A percentile compares a stretch with the other conserved stretches of the same genome.
These are phyloP conservation scores for Fusarium subtropicale DNA, from an alignment of 2,329 filamentous ascomycete genomes.

Conservation along the genomic window DNA sequence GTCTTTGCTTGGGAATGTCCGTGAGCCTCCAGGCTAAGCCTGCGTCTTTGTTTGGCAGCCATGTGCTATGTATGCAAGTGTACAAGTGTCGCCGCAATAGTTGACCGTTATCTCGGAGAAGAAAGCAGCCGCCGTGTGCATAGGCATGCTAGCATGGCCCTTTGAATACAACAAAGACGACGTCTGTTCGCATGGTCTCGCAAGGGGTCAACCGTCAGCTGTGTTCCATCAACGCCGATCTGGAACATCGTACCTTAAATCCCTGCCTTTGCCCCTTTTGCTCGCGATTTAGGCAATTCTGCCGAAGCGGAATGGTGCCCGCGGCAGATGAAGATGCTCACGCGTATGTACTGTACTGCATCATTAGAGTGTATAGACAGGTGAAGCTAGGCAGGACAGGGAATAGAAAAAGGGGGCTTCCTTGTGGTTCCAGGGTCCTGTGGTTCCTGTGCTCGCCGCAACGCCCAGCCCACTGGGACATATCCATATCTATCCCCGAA, in stretches of 20 bases:
- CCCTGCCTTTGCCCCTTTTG: conserved; percentile 32
- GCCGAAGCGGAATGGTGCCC: conserved; percentile 16
- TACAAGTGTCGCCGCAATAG: background rate
- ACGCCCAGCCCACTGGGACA: conserved; percentile 38
- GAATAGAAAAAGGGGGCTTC: conserved; percentile 33
- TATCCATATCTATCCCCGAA: background rate
- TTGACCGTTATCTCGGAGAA: background rate
- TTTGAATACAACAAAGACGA: conserved; percentile 4
- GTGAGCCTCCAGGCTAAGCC: conserved; percentile 3
- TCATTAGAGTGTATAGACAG: background rate
- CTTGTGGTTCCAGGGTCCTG: conserved; percentile 26
- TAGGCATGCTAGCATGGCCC: conserved; percentile 5
- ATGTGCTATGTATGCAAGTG: background rate
- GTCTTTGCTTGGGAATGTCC: background rate
- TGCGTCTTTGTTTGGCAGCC: background rate
- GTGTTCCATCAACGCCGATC: conserved; percentile 38
- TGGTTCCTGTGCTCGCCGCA: conserved; percentile 24
- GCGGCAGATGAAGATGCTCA: conserved; percentile 41
- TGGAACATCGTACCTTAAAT: conserved; percentile 23
- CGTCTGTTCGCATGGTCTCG: conserved; percentile 37
- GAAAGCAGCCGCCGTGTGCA: conserved; percentile 21
- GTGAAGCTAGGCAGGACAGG: conserved; percentile 5
- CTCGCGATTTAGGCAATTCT: conserved; percentile 24
- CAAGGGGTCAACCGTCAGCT: conserved; percentile 33
- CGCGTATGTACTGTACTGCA: conserved; percentile 4